Conservation (phyloP, 2,329 filamentous ascomycete species). For the Dactylonectria estremocensis region DNA sequence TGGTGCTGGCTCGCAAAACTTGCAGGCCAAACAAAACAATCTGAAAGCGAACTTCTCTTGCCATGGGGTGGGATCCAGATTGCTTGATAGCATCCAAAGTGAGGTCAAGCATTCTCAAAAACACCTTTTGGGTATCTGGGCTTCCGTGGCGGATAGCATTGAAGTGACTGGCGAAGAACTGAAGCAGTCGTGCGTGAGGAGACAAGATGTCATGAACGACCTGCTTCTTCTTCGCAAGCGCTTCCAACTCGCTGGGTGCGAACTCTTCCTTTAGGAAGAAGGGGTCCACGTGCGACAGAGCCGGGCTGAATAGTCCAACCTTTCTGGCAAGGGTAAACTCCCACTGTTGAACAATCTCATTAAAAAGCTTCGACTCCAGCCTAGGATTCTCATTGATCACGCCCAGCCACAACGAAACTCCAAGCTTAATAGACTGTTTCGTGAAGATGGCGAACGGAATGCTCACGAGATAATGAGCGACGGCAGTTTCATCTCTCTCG, state of each 20-base stretch:
- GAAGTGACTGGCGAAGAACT: constrained; percentile 95
- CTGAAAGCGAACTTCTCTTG: constrained; percentile 92
- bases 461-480: constrained; percentile 89
- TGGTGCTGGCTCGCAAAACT: constrained; percentile 81
- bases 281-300: constrained; percentile 83
- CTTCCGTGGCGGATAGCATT: constrained; percentile 92
- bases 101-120: constrained; percentile 83
- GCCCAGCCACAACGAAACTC: constrained; percentile 95
- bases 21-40: constrained; percentile 86
- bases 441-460: constrained; percentile 96
- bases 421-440: constrained; percentile 95
- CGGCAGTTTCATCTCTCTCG: constrained; percentile 80
- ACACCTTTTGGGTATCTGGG: constrained; percentile 84
- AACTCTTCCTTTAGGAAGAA: constrained; percentile 95
- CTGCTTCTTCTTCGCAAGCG: constrained; percentile 82
- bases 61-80: constrained; percentile 85
- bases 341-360: constrained; percentile 92
- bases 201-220: constrained; percentile 86
- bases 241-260: constrained; percentile 86
- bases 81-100: constrained; percentile 83
- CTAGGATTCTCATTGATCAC: constrained; percentile 96
- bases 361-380: constrained; percentile 88
- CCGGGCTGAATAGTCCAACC: constrained; percentile 84
- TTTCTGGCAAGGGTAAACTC: constrained; percentile 84
- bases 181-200: constrained; percentile 87